Evolutionary conservation across 2,329 filamentous ascomycete genomes (phyloP).

Genomic region (Capronia coronata): DNA sequence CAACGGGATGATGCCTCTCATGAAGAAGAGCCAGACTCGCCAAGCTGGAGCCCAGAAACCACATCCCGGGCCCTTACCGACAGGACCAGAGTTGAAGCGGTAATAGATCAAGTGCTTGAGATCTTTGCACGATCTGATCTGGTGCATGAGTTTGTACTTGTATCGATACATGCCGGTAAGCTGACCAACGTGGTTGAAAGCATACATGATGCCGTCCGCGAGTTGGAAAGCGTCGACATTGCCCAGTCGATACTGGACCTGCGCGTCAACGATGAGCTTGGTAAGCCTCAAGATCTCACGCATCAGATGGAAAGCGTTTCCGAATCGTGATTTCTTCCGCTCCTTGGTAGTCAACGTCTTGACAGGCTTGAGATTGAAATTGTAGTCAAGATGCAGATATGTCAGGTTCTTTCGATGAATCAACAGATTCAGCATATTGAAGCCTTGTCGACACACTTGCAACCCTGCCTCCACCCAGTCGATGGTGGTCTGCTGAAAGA

Average conservation of each 20-base stretch:
- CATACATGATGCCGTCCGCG: constrained; percentile 96
- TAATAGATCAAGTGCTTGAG: constrained; percentile 99
- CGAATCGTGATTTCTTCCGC: constrained; percentile 97
- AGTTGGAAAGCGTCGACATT: constrained; percentile 99
- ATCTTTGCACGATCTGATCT: constrained; percentile 98
- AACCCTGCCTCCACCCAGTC: constrained; percentile 99
- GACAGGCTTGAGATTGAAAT: constrained; percentile 98
- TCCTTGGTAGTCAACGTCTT: constrained; percentile 98
- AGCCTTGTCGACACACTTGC: constrained; percentile 95
- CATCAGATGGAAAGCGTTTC: constrained; percentile 99
- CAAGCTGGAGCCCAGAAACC: constrained; percentile 99
- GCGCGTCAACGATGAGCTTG: constrained; percentile 95
- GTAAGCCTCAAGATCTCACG: constrained; percentile 92
- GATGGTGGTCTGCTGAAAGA: constrained; percentile 98
- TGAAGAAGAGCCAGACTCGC: constrained; percentile 99
- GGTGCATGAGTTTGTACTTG: constrained; percentile 99
- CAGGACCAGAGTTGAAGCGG: constrained; percentile 92
- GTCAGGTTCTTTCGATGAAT: constrained; percentile 98
- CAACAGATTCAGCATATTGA: constrained; percentile 97
- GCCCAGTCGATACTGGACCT: constrained; percentile 93
- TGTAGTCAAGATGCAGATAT: constrained; percentile 97
- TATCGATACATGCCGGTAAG: constrained; percentile 99
- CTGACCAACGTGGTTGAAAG: constrained; percentile 98
- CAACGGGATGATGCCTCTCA: constrained; percentile 94
- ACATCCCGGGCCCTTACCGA: constrained; percentile 94